Conservation (phyloP, 441 rosid species). For the Arabidopsis hybrid region DNA sequence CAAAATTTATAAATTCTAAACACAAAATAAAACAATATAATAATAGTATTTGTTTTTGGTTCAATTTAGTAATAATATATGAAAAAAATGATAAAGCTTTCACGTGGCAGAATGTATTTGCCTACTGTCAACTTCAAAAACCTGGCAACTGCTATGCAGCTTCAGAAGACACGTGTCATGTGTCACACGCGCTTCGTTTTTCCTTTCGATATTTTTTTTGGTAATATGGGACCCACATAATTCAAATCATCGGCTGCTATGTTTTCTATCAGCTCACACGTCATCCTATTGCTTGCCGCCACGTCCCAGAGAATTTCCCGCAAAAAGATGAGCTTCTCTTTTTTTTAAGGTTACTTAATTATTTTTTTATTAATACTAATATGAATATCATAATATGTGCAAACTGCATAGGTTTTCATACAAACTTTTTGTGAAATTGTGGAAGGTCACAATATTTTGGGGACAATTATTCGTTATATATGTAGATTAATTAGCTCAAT, state of each 20-base stretch:
- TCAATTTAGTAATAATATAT: no score
- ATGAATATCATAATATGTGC: no score
- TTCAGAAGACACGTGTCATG: conserved; percentile 35
- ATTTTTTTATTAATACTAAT: no score
- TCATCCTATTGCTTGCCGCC: conserved; percentile 37
- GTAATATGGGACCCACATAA: conserved; percentile 20
- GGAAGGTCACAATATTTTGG: no score
- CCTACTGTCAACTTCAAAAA: conserved; percentile 46
- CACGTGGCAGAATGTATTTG: conserved; percentile 46
- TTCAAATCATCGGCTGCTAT: conserved; percentile 25
- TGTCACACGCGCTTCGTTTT: conserved; percentile 29
- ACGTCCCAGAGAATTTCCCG: conserved; percentile 27
- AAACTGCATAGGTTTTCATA: no score
- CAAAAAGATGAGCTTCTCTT: background rate
- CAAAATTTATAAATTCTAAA: background rate
- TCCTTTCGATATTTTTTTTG: background rate
- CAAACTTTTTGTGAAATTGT: no score
- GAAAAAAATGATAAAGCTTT: background rate
- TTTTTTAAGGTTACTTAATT: background rate
- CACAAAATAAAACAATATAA: background rate
- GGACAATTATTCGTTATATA: no score
- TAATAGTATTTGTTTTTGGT: background rate
- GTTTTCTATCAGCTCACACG: conserved; percentile 18
- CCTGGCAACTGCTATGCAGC: conserved; percentile 38
- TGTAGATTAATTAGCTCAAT: no score